Base-by-base conservation (phyloP, 768 basidiomycete genomes). In the Kwoniella bestiolae region DNA sequence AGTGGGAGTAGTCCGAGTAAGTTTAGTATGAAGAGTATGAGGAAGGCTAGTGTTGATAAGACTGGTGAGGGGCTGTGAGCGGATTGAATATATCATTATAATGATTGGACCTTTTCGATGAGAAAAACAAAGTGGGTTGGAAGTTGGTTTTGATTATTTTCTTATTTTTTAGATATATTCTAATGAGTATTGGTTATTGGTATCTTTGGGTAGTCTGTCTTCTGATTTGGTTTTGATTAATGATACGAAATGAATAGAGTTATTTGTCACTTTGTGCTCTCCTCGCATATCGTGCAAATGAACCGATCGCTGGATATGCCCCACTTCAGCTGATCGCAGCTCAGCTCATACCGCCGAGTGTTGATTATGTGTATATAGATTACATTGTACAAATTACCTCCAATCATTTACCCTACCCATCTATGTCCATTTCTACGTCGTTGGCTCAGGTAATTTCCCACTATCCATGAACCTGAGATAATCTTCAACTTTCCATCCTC, bases 391-490 rank as follows among this genome's bases (percentile, higher is more conserved):
- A n/a, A n/a, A n/a, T n/a, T n/a, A n/a, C n/a, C n/a, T n/a, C n/a
- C n/a, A n/a, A n/a, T n/a, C n/a, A n/a, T n/a, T n/a, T n/a, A n/a
- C n/a, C n/a, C n/a, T n/a, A n/a, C n/a, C n/a, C n/a, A n/a, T n/a
- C n/a, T n/a, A n/a, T n/a, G n/a, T n/a, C n/a, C n/a, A n/a, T 41
- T 41, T 26, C n/a, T 18, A 14, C 12, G 38, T 5, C 23, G 61
- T 38, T 6, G 53, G 44, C 16, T 21, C 25, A 16, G 66, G 70
- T 18, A 55, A 46, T 58, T 38, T 57, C 11, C 76, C 76, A 23
- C 66, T 70, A 47, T 77, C 76, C 70, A 75, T 71, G 52, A 63
- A 73, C 32, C 47, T 29, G 11, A 75, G 41, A 47, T 70, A 75
- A 51, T 77, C 76, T n/a, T 53, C 61, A 1, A 75, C 14, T 18